Evolutionary conservation across 2,329 filamentous ascomycete genomes (phyloP), one percentile per base, ranked within the genome.

Genomic region (Aschersonia sp.): DNA sequence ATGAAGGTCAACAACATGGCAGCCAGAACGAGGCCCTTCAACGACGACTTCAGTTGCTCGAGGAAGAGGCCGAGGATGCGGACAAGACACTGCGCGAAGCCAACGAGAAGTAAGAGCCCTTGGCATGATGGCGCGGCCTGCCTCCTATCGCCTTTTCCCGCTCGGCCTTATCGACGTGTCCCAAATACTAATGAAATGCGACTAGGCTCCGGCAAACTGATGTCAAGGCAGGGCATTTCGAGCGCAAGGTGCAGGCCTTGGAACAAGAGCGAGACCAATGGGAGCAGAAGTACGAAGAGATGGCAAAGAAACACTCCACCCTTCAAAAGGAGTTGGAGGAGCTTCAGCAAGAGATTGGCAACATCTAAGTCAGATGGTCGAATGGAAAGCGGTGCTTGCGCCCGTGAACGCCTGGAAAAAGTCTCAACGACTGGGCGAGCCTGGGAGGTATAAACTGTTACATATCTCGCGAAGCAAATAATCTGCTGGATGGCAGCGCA

Each of bases 251-350:
- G 59, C 88, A 96, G 71, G 91, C 92, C 61, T 82, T 96, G 63
- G 92, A 98, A 74, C 75, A 80, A 63, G 80, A 89, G 66, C 85
- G 87, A 61, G 89, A 96, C 70, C 81, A 89, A 69, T 96, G 89
- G 89, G 92, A 97, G 76, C 66, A 77, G 69, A 97, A 98, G 77
- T 97, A 94, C 73, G 92, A 97, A 73, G 91, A 97, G 68, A 94
- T 95, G 84, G 69, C 83, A 59, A 85, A 89, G 80, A 94, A 96
- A 74, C 85, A 94, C 75, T 71, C 73, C 56, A 67, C 76, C 50
- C 77, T 88, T 59, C 82, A 94, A 77, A 91, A 91, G 77, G 89
- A 96, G 67, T 74, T 96, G 63, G 82, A 94, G 62, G 85, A 91
- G 56, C 86, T 97, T 69, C 86, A 92, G 72, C 71, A 74, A 59